A percentile compares a stretch with the other conserved stretches of the same genome.
These are phyloP conservation scores for Lipomyces japonicus DNA, from an alignment of 805 yeast species.

Conservation along the genomic window DNA sequence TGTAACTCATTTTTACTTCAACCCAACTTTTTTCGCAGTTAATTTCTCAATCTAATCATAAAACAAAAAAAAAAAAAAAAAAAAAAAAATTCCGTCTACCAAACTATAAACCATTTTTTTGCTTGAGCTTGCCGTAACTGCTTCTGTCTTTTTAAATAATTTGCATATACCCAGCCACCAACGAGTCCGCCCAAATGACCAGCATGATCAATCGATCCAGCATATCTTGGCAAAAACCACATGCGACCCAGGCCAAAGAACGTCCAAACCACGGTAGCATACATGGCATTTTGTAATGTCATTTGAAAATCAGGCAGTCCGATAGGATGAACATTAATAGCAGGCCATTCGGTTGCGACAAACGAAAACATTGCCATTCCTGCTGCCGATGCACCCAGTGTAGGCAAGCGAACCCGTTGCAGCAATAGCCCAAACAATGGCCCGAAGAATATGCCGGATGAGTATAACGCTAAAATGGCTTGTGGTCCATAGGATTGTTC, in stretches of 20 bases:
- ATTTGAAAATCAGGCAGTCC: conserved; percentile 8
- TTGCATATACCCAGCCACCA: conserved; percentile 10
- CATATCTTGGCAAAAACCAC: neutral
- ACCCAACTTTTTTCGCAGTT: too few relatives aligned
- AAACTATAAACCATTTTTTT: too few relatives aligned
- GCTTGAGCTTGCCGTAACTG: neutral
- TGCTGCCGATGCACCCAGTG: conserved; percentile 27
- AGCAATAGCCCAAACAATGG: conserved; percentile 11
- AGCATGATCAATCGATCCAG: conserved; percentile 20
- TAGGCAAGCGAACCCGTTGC: conserved; percentile 13
- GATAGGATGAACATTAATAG: conserved; percentile 5
- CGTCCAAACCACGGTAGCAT: conserved; percentile 12
- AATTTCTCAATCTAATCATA: too few relatives aligned
- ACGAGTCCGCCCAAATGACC: conserved; percentile 26
- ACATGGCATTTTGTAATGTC: conserved; percentile 3
- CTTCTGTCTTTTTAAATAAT: neutral
- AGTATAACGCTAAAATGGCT: conserved; percentile 11
- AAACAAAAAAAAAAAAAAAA: too few relatives aligned
- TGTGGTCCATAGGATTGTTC: conserved; percentile 14
- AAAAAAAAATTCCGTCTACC: too few relatives aligned
- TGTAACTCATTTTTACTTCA: too few relatives aligned
- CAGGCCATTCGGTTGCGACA: conserved; percentile 14
- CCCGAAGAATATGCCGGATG: conserved; percentile 9
- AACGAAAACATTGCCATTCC: conserved; percentile 23
- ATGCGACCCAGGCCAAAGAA: conserved; percentile 8